Percentiles rank a stretch among this genome's conserved stretches.
Evolutionary conservation across 2,329 filamentous ascomycete species (phyloP).

Genomic region (Phialophora tarda): DNA sequence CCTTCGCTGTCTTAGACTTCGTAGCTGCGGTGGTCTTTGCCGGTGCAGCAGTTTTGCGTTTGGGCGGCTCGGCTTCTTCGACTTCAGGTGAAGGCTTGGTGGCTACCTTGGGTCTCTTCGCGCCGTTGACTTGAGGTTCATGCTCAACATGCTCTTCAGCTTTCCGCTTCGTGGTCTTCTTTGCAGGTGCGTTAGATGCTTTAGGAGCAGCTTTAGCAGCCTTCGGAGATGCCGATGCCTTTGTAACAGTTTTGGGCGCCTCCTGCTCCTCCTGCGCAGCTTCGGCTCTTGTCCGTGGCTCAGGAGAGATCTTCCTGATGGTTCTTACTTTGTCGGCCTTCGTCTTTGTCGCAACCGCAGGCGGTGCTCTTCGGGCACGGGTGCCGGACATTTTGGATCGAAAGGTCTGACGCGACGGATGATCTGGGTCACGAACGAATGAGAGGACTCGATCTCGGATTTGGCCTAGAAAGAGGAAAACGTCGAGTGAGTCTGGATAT

Average conservation of each 20-base stretch:
- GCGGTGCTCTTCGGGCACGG: conserved; percentile 29
- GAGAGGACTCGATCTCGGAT: not conserved
- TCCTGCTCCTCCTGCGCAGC: not conserved
- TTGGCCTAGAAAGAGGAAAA: not conserved
- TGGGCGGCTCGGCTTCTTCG: conserved; percentile 13
- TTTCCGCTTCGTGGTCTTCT: conserved; percentile 37
- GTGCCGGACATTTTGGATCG: conserved; percentile 28
- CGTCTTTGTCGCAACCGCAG: conserved; percentile 24
- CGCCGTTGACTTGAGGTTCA: conserved; percentile 30
- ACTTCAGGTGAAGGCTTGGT: conserved; percentile 6
- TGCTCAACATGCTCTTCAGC: conserved; percentile 35
- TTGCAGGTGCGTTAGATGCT: conserved; percentile 11
- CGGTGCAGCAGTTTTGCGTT: conserved; percentile 11
- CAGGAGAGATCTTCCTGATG: conserved; percentile 21
- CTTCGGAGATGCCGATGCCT: conserved; percentile 18
- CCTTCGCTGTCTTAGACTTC: conserved; percentile 32
- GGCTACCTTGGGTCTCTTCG: conserved; percentile 27
- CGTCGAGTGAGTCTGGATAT: not conserved
- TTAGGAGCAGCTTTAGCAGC: conserved; percentile 20
- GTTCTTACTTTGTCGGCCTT: conserved; percentile 23
- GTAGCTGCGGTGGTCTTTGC: conserved; percentile 26
- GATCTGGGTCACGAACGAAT: conserved; percentile 12
- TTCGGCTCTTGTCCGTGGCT: conserved; percentile 4
- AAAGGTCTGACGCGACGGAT: conserved; percentile 12
- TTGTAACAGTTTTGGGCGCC: conserved; percentile 8